Base-by-base conservation (phyloP, 495 filamentous ascomycete species). In the Penicillium malachiteum region DNA sequence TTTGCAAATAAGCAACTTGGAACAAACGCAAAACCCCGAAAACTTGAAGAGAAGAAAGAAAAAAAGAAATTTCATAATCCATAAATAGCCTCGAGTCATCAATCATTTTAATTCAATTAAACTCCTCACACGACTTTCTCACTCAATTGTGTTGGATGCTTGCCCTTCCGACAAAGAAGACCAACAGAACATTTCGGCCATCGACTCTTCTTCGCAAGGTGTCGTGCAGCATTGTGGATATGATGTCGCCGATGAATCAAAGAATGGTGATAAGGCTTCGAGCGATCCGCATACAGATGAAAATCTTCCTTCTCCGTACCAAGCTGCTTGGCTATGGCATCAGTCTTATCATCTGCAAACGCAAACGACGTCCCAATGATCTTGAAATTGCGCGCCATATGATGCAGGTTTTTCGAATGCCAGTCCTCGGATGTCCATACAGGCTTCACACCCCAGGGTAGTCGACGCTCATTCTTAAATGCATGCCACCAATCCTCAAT, bases 331-430 rank as follows among this genome's bases (percentile, higher is more conserved):
- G 30, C 55, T 8, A 61, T 31, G 1, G 41, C 34, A 1, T 58
- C 41, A 0, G 68, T 71, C 11, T 56, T 65, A 1, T 55, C 54
- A 13, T 73, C 64, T 0, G 55, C 41, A 51, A 73, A 73, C 3
- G 57, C 57, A 48, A 64, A 73, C 0, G 64, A 69, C 4, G 62
- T 66, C 13, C 70, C 68, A 14, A 71, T 57, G 2, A 71, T 57
- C 38, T 62, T 65, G 56, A 62, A 71, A n/a, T 52, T 26, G 17
- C 57, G 55, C 1, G 60, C 57, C 8, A 67, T 50, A n/a, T 52
- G 58, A 40, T 73, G 68, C 11, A 69, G 54, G 38, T 62, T 46
- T 1, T 59, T 46, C 2, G 66, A 71, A 44, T 68, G 57, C 70
- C 68, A 72, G 31, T 67, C 57, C 8, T 58, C 58, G 0, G 59